Evolutionary conservation across 352 stramenopile species (phyloP).

Genomic region (Phytophthora pinifolia): DNA sequence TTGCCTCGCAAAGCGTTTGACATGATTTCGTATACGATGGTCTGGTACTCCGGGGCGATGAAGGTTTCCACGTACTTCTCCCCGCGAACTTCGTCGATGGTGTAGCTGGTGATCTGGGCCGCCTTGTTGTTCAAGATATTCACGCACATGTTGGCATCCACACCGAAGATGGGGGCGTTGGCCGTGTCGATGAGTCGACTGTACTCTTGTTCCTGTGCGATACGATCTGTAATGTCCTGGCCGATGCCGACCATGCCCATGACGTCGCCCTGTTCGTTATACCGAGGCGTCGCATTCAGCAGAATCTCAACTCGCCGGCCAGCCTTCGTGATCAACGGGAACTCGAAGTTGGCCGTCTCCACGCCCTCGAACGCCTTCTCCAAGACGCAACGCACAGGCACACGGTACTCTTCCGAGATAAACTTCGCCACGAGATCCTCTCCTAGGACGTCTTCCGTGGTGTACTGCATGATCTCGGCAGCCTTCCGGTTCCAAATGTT

Average conservation of each 20-base stretch:
- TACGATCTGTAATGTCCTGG: slow-evolving; percentile 65
- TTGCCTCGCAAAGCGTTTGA: slow-evolving; percentile 34
- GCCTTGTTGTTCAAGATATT: slow-evolving; percentile 50
- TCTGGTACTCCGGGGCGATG: slow-evolving; percentile 10
- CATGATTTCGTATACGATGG: slow-evolving; percentile 7
- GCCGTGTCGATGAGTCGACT: slow-evolving; percentile 53
- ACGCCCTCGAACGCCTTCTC: slow-evolving; percentile 40
- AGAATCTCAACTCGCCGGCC: slow-evolving; percentile 36
- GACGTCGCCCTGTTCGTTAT: slow-evolving; percentile 64
- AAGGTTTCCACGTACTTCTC: slow-evolving; percentile 14
- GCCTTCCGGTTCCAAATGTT: slow-evolving; percentile 73
- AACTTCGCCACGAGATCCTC: slow-evolving; percentile 49
- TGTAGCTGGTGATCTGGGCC: slow-evolving; percentile 28
- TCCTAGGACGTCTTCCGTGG: slow-evolving; percentile 48
- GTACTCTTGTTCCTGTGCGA: slow-evolving; percentile 61
- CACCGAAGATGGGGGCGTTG: slow-evolving; percentile 60
- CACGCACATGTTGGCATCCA: slow-evolving; percentile 39
- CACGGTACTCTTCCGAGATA: slow-evolving; percentile 46
- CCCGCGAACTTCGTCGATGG: slow-evolving; percentile 32
- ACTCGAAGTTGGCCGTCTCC: slow-evolving; percentile 43
- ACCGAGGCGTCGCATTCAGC: slow-evolving; percentile 68
- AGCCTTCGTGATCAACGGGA: slow-evolving; percentile 41
- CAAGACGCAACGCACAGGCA: slow-evolving; percentile 34
- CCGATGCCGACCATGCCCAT: slow-evolving; percentile 81
- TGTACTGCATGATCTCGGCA: slow-evolving; percentile 65